Conservation (phyloP, 495 filamentous ascomycete species). For the Penicillium maclennaniae region DNA sequence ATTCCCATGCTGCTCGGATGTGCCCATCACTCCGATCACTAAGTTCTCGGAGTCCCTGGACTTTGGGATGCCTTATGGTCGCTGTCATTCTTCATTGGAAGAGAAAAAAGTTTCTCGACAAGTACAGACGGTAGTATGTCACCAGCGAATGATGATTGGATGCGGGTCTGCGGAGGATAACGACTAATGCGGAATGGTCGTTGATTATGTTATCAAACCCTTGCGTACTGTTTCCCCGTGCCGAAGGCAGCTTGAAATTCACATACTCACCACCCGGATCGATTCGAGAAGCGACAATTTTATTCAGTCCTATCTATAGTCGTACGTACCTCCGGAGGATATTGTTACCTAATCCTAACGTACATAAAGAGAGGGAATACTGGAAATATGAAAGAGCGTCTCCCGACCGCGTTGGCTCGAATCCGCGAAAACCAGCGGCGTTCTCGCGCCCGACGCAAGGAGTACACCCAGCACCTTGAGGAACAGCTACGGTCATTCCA, state of each 20-base stretch:
- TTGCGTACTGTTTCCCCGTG: no score
- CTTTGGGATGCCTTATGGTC: no score
- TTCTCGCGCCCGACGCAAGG: slow-evolving; percentile 64
- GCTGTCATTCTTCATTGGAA: no score
- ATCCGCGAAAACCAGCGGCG: slow-evolving; percentile 68
- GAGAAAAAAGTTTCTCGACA: no score
- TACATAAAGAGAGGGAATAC: not conserved
- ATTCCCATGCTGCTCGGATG: no score
- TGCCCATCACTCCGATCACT: no score
- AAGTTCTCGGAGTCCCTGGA: no score
- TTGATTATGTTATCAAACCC: no score
- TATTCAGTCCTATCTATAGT: not conserved
- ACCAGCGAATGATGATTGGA: slow-evolving; percentile 22
- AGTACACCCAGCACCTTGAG: slow-evolving; percentile 65
- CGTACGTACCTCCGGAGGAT: no score
- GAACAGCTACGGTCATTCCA: slow-evolving; percentile 53
- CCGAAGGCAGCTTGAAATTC: no score
- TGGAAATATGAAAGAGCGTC: not conserved
- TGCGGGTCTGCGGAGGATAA: not conserved
- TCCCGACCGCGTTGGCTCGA: slow-evolving; percentile 1
- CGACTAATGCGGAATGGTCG: not conserved
- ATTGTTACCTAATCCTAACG: not conserved
- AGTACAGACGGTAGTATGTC: slow-evolving; percentile 10
- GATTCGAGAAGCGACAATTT: not conserved
- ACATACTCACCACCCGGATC: no score